These are phyloP conservation scores for Clavispora phyllophila DNA, from an alignment of 805 yeast genomes.

Conservation along the genomic window DNA sequence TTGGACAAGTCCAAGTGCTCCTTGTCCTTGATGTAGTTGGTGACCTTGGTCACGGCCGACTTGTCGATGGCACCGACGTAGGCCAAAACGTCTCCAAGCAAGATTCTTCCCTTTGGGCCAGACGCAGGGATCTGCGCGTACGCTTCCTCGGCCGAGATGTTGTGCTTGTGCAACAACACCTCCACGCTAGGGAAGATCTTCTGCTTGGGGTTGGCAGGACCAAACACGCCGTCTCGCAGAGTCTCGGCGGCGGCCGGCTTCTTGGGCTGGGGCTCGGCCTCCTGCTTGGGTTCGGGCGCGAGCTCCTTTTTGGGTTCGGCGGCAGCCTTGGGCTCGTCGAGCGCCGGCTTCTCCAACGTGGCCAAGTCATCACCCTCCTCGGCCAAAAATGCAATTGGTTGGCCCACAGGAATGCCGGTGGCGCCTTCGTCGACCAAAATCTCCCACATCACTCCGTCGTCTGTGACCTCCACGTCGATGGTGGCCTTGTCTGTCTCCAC, in stretches of 20 bases:
- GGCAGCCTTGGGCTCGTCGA: slow-evolving; percentile 12
- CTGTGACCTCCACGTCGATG: slow-evolving; percentile 82
- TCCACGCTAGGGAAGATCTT: slow-evolving; percentile 76
- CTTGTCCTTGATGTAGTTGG: slow-evolving; percentile 50
- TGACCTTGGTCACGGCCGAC: slow-evolving; percentile 48
- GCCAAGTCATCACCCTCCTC: slow-evolving; percentile 82
- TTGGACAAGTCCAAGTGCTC: slow-evolving; percentile 69
- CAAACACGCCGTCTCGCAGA: slow-evolving; percentile 12
- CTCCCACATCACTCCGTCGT: slow-evolving; percentile 86
- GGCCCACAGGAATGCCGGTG: slow-evolving; percentile 77
- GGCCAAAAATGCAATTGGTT: slow-evolving; percentile 82
- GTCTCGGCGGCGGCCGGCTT: slow-evolving; percentile 2
- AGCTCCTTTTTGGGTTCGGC: slow-evolving; percentile 14
- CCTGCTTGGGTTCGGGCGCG: slow-evolving; percentile 10
- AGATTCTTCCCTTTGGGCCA: slow-evolving; percentile 83
- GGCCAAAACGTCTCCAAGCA: slow-evolving; percentile 90
- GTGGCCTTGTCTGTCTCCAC: slow-evolving; percentile 86
- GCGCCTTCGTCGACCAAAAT: slow-evolving; percentile 69
- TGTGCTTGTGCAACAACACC: slow-evolving; percentile 53
- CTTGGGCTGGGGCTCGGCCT: background rate
- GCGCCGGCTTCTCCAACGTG: slow-evolving; percentile 53
- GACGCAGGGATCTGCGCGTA: slow-evolving; percentile 67
- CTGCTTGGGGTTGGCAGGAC: slow-evolving; percentile 61
- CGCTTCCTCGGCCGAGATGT: slow-evolving; percentile 68
- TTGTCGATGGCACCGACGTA: slow-evolving; percentile 66